Conservation (phyloP, 192 early-diverging fungal genomes). For the Coemansia sp. region DNA sequence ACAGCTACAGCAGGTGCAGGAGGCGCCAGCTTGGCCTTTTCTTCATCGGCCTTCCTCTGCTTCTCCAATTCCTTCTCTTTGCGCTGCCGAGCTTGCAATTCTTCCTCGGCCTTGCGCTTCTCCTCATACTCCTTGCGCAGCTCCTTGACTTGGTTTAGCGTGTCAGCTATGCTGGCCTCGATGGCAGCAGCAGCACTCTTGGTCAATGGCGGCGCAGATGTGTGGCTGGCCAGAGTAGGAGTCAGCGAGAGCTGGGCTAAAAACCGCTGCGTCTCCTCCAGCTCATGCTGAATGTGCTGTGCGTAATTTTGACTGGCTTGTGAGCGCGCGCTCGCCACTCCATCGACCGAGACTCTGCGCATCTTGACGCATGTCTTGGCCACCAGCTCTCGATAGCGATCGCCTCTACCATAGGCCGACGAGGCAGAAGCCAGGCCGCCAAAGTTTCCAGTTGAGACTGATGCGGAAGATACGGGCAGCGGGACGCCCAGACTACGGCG, state of each 20-base stretch:
- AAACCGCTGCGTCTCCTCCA: conserved; percentile 24
- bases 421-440: background rate
- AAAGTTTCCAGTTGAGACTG: background rate
- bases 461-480: background rate
- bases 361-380: conserved; percentile 1
- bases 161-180: conserved; percentile 8
- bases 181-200: background rate
- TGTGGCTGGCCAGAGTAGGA: background rate
- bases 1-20: background rate
- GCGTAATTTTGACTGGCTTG: conserved; percentile 22
- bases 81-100: background rate
- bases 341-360: conserved; percentile 4
- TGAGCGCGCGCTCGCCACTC: conserved; percentile 8
- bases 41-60: conserved; percentile 4
- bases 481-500: conserved; percentile 19
- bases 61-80: conserved; percentile 7
- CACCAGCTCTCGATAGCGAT: conserved; percentile 12
- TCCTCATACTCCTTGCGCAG: conserved; percentile 31
- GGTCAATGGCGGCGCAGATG: background rate
- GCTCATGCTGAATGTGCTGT: conserved; percentile 22
- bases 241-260: conserved; percentile 12
- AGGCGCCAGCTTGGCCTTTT: conserved; percentile 7
- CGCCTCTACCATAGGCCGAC: conserved; percentile 9
- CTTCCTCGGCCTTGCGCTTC: conserved; percentile 1
- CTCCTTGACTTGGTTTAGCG: conserved; percentile 20